Conservation (phyloP, 768 basidiomycete species). For the Trametes punicea region DNA sequence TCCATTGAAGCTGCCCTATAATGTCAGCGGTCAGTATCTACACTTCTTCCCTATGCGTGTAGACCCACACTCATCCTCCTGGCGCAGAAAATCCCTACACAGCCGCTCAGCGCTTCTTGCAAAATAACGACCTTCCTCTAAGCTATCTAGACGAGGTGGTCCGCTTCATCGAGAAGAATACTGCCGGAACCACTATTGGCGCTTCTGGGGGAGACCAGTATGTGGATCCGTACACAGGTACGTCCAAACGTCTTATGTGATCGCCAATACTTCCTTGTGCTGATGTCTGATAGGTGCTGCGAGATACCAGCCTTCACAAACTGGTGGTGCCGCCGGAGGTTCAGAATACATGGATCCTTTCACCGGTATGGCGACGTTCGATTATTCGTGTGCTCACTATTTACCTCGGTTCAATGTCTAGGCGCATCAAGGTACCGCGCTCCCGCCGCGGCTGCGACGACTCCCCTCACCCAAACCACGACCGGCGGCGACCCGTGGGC, state of each 20-base stretch:
- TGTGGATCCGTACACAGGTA: conserved; percentile 90
- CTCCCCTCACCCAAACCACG: conserved; percentile 32
- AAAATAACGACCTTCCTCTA: conserved; percentile 76
- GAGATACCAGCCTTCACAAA: conserved; percentile 31
- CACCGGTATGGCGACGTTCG: conserved; percentile 21
- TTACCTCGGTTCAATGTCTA: conserved; percentile 19
- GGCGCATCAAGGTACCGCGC: conserved; percentile 34
- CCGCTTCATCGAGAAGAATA: conserved; percentile 90
- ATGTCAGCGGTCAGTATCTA: conserved; percentile 63
- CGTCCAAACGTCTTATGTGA: not conserved
- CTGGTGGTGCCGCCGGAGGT: conserved; percentile 1
- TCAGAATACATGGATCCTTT: conserved; percentile 30
- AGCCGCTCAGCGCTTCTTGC: conserved; percentile 87
- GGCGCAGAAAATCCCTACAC: conserved; percentile 93
- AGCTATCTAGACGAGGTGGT: conserved; percentile 88
- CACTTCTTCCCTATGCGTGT: not conserved
- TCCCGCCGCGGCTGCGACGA: conserved; percentile 19
- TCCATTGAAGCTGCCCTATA: conserved; percentile 92
- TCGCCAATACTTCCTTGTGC: not conserved
- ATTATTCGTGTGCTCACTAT: not conserved
- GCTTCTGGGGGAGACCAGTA: conserved; percentile 49
- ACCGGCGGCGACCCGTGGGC: conserved; percentile 68
- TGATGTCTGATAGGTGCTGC: conserved; percentile 28
- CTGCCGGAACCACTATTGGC: conserved; percentile 71
- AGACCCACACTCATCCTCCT: not conserved